Percentiles rank a stretch among this genome's conserved stretches.
Evolutionary conservation across 2,329 filamentous ascomycete species (phyloP).

Genomic region (Scolecobasidium constrictum): DNA sequence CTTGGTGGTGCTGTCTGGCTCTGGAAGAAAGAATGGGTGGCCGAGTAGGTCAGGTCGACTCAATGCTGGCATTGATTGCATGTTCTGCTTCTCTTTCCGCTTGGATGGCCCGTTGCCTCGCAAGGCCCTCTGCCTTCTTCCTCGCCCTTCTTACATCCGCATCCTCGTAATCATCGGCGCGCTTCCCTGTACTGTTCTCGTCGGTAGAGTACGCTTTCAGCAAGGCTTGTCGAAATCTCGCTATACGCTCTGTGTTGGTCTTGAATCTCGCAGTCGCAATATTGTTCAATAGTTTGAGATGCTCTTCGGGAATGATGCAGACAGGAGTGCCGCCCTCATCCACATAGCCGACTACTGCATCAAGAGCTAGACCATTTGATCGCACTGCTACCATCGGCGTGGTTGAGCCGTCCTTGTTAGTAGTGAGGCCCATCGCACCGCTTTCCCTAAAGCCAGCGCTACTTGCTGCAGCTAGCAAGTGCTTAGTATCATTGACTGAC

Average conservation of each 20-base stretch:
- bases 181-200: constrained; percentile 16
- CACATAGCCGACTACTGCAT: constrained; percentile 19
- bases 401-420: constrained; percentile 25
- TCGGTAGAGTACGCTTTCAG: constrained; percentile 22
- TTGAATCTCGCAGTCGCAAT: constrained; percentile 66
- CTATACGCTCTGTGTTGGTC: constrained; percentile 58
- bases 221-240: constrained; percentile 49
- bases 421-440: constrained; percentile 59
- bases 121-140: constrained; percentile 10
- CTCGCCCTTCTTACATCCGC: constrained; percentile 13
- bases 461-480: constrained; percentile 63
- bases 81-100: neutral
- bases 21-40: neutral
- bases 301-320: constrained; percentile 51
- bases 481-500: constrained; percentile 63
- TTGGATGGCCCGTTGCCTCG: neutral
- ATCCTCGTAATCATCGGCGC: constrained; percentile 5
- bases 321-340: constrained; percentile 28
- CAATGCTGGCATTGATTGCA: neutral
- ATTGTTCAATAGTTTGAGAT: constrained; percentile 54
- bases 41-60: neutral
- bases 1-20: neutral
- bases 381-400: constrained; percentile 76
- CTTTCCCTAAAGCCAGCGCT: constrained; percentile 84
- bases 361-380: constrained; percentile 53